Percentiles rank a stretch among this genome's conserved stretches.
These are phyloP conservation scores for Penicillium expansum DNA, from an alignment of 2,329 filamentous ascomycete species.

Conservation along the genomic window DNA sequence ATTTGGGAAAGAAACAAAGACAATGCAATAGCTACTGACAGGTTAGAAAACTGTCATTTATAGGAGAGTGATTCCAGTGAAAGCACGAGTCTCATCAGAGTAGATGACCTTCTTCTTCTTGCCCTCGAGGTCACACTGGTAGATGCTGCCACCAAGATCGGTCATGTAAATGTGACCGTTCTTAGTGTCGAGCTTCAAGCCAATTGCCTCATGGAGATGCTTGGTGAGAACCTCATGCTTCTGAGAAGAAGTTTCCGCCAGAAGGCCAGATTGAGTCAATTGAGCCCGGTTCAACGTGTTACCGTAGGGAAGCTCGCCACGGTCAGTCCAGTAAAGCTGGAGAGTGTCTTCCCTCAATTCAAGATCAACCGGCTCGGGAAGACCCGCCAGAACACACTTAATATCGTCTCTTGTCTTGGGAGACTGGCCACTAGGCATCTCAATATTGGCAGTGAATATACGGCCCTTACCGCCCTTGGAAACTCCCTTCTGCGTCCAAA, in stretches of 20 bases:
- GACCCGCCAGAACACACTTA: conserved; percentile 42
- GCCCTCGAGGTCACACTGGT: conserved; percentile 21
- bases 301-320: conserved; percentile 56
- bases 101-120: not conserved
- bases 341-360: conserved; percentile 49
- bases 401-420: conserved; percentile 43
- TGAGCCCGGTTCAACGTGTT: conserved; percentile 51
- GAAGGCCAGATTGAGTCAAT: conserved; percentile 9
- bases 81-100: conserved; percentile 15
- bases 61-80: conserved; percentile 13
- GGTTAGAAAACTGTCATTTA: not conserved
- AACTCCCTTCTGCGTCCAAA: conserved; percentile 61
- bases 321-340: conserved; percentile 59
- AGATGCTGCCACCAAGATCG: conserved; percentile 31
- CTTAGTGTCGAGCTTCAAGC: conserved; percentile 22
- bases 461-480: conserved; percentile 53
- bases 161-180: conserved; percentile 25
- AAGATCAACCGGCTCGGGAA: conserved; percentile 59
- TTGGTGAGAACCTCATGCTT: conserved; percentile 17
- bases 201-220: conserved; percentile 29
- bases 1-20: not conserved
- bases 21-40: too few relatives aligned
- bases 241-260: not conserved
- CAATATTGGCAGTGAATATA: conserved; percentile 53
- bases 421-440: conserved; percentile 35